Conservation (phyloP, 2,329 filamentous ascomycete genomes). For the Phoma sp. region DNA sequence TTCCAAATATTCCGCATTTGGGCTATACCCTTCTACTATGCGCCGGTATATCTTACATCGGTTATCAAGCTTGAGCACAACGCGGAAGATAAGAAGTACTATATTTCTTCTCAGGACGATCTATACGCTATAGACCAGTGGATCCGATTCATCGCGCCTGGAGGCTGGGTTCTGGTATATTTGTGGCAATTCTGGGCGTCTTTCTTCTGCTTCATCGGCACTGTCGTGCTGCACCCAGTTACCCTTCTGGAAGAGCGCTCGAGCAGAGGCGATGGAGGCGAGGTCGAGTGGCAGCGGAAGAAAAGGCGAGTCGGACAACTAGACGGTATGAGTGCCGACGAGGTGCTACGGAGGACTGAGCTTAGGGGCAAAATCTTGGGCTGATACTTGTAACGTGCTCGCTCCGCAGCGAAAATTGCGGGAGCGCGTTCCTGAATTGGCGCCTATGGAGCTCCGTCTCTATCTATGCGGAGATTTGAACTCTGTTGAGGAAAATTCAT, state of each 20-base stretch:
- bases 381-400: neutral
- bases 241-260: constrained; percentile 33
- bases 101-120: constrained; percentile 78
- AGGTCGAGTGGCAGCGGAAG: constrained; percentile 10
- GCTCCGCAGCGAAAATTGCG: neutral
- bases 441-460: neutral
- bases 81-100: constrained; percentile 61
- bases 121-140: constrained; percentile 80
- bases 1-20: constrained; percentile 78
- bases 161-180: constrained; percentile 64
- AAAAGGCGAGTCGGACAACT: constrained; percentile 12
- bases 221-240: constrained; percentile 58
- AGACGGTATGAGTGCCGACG: constrained; percentile 18
- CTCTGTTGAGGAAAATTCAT: neutral
- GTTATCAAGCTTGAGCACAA: constrained; percentile 67
- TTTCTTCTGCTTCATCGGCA: constrained; percentile 66
- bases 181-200: constrained; percentile 71
- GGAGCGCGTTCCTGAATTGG: constrained; percentile 1
- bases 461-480: neutral
- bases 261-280: constrained; percentile 16
- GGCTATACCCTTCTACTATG: constrained; percentile 75
- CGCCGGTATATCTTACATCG: constrained; percentile 70
- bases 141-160: constrained; percentile 70
- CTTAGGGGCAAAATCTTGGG: constrained; percentile 21
- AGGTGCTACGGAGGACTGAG: constrained; percentile 19